Base-by-base conservation (phyloP, 2,329 filamentous ascomycete genomes). In the Curvularia spicifera region DNA sequence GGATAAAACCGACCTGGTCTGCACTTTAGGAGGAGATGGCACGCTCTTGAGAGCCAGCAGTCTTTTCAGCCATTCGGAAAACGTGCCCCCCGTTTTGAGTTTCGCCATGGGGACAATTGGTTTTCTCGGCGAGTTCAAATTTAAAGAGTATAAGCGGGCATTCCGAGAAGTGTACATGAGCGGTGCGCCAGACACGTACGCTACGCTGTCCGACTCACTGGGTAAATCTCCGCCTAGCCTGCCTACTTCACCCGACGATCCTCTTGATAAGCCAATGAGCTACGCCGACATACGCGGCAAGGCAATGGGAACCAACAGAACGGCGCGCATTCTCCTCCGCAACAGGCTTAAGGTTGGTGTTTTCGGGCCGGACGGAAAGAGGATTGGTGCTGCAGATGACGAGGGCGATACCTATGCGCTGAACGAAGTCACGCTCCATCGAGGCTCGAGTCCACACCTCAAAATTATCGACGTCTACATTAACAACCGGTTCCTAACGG, bases 21-120 rank as follows among this genome's bases (percentile, higher is more conserved):
- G 91, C 43, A 98, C 95, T 0, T 87, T 99, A 49, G 95, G 95
- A 52, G 95, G 95, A 42, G 95, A 99, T 76, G 93, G 93, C 60
- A 97, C 93, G 2, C 94, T 97, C 53, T 78, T 97, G 46, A 90
- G 91, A 59, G 93, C 93, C 0, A 90, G 91, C 2, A 93, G 90
- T 53, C 84, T 97, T 5, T 98, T 96, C 79, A 92, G 92, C 58
- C 89, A 91, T 37, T 88, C 91, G 44, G 83, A 85, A 2, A 87
- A 87, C 43, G 94, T 99, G 0, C 95, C 95, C 0, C 95, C 95
- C 0, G 90, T 99, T 33, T 82, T 99, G 7, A 93, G 91, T 1
- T 99, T 99, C 73, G 96, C 93, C 74, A 97, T 99, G 91, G 95
- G 95, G 5, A 96, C 94, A 0, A 81, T 99, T 0, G 95, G 95